Conservation (phyloP, 331 rosid species). For the Rhamnella rubrinervis region DNA sequence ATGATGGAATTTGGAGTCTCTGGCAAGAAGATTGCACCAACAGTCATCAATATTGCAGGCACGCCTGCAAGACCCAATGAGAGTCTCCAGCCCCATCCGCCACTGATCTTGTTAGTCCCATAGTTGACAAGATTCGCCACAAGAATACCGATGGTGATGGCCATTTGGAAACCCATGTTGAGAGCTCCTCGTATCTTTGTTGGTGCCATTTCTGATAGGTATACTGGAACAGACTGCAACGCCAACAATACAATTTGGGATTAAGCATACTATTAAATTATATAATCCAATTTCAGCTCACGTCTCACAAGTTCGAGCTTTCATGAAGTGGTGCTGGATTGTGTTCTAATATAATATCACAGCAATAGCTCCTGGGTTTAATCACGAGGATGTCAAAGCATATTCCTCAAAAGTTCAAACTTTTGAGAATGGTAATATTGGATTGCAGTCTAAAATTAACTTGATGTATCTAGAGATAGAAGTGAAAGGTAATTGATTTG, state of each 20-base stretch:
- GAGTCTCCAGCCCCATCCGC: conserved; percentile 40
- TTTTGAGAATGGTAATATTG: too few species aligned
- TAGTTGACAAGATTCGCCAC: conserved; percentile 35
- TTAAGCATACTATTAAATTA: too few species aligned
- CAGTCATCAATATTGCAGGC: conserved; percentile 58
- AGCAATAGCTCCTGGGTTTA: too few species aligned
- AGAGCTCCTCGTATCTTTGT: conserved; percentile 41
- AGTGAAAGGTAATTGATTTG: background rate
- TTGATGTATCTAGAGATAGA: background rate
- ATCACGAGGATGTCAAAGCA: too few species aligned
- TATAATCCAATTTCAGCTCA: too few species aligned
- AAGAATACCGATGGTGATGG: conserved; percentile 37
- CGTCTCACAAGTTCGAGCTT: too few species aligned
- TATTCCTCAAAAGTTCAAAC: too few species aligned
- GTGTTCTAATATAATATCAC: too few species aligned
- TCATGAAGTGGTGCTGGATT: too few species aligned
- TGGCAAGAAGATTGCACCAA: conserved; percentile 61
- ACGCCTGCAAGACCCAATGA: conserved; percentile 48
- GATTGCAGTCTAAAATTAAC: too few species aligned
- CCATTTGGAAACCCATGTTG: conserved; percentile 47
- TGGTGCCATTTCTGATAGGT: conserved; percentile 46
- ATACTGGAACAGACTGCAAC: conserved; percentile 37
- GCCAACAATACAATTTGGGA: background rate
- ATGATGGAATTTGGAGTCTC: conserved; percentile 77
- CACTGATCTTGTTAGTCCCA: conserved; percentile 32